Evolutionary conservation across 176 grass and related monocot species (phyloP), one percentile per base, ranked within the genome.

Genomic region (Avena atlantica): DNA sequence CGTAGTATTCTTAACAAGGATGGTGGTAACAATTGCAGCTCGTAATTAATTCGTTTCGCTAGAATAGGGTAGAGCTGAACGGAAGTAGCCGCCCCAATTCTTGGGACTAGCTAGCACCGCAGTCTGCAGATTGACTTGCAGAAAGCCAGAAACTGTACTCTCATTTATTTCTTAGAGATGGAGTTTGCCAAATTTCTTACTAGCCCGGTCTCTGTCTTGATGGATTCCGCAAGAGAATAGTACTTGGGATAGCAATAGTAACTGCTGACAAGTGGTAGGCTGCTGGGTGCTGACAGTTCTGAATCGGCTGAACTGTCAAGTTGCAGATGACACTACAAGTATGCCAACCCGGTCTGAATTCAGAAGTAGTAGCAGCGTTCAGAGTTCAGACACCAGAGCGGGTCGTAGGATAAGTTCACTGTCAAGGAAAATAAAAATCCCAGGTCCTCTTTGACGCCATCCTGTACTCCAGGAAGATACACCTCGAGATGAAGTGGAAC

Each of bases 401-500:
- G 19, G 74, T 20, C 2, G 29, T 29, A 29, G 29, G 1, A 29
- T 29, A 29, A 29, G 29, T 29, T 29, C 29, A 29, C 25, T 25
- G 25, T 25, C 25, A 25, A 0, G 25, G 25, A 25, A 25, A 25
- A 25, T 25, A 25, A 25, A 25, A 25, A 25, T 0, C 25, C 25
- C 1, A 25, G 25, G 25, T 25, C 25, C 25, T 25, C 25, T 25
- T 25, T 25, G 25, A 25, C 25, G 25, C 25, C 25, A 25, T 25
- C 25, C 25, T 0, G 25, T 0, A n/a, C n/a, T n/a, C n/a, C 72
- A 90, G 97, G 57, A 92, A 8, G 36, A 27, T 98, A 51, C 88
- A 91, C 34, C 58, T 96, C 12, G 94, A 98, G 45, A 90, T 96
- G 12, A 91, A 89, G 79, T 94, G 97, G 97, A 94, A 61, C 87